A percentile compares a stretch with the other conserved stretches of the same genome.
These are phyloP conservation scores for Hapsidospora chrysogenum DNA, from an alignment of 495 filamentous ascomycete genomes.

Conservation along the genomic window DNA sequence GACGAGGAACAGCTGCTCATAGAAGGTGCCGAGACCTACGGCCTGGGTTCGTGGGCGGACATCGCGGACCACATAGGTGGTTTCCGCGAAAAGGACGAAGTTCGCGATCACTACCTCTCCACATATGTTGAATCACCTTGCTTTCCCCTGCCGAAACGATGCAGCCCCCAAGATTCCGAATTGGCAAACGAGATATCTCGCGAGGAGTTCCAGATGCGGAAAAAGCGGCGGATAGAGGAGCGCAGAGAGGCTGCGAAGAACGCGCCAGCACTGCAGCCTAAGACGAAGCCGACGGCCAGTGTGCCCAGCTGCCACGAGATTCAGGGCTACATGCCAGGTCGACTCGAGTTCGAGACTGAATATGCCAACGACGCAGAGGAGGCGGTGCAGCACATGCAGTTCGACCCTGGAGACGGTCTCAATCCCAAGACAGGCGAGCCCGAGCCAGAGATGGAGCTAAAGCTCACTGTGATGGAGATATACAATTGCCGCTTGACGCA, in stretches of 20 bases:
- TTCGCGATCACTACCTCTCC: constrained; percentile 78
- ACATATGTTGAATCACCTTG: constrained; percentile 68
- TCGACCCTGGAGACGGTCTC: constrained; percentile 86
- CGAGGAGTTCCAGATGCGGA: constrained; percentile 83
- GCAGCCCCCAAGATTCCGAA: constrained; percentile 63
- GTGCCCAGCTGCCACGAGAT: constrained; percentile 95
- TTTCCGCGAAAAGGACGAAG: constrained; percentile 85
- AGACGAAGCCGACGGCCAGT: constrained; percentile 87
- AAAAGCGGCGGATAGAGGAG: constrained; percentile 89
- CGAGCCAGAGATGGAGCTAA: constrained; percentile 91
- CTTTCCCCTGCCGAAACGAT: constrained; percentile 75
- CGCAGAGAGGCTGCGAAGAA: constrained; percentile 77
- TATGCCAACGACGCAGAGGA: constrained; percentile 97
- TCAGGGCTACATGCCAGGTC: constrained; percentile 95
- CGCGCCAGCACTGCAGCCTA: constrained; percentile 67
- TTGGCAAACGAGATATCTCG: constrained; percentile 63
- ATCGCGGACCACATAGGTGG: constrained; percentile 97
- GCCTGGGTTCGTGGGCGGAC: constrained; percentile 92
- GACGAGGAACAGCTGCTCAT: constrained; percentile 87
- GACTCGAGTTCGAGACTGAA: constrained; percentile 93
- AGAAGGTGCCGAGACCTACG: constrained; percentile 96
- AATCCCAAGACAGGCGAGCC: constrained; percentile 65
- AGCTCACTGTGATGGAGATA: constrained; percentile 96
- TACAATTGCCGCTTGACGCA: constrained; percentile 88
- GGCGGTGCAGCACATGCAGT: constrained; percentile 94